Conservation (phyloP, 2,329 filamentous ascomycete genomes). For the Cladosporium phlei region DNA sequence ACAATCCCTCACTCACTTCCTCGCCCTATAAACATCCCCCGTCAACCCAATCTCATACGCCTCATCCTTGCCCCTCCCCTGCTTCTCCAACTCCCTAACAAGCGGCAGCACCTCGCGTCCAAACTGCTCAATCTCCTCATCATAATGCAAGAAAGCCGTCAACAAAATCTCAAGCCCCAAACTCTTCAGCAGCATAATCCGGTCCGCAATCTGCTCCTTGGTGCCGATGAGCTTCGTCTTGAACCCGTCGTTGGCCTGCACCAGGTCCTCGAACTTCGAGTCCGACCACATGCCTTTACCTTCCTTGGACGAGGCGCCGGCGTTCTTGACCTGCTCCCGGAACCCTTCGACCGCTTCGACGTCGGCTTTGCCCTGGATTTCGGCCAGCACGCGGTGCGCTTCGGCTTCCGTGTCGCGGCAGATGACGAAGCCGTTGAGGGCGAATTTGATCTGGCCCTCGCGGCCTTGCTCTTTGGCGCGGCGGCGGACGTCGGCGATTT, state of each 20-base stretch:
- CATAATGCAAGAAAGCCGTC: conserved; percentile 49
- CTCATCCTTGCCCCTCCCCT: conserved; percentile 45
- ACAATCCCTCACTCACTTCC: too few species aligned
- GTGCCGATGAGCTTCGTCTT: conserved; percentile 53
- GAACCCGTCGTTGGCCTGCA: conserved; percentile 54
- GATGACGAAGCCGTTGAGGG: conserved; percentile 49
- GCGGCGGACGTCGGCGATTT: conserved; percentile 48
- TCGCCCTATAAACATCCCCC: conserved; percentile 44
- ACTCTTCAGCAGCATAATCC: conserved; percentile 47
- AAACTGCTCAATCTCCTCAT: conserved; percentile 49
- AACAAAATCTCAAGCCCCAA: conserved; percentile 42
- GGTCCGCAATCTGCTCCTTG: conserved; percentile 48
- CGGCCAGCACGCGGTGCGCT: conserved; percentile 45
- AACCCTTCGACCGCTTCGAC: conserved; percentile 49
- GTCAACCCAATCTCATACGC: conserved; percentile 45
- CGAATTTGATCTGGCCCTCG: conserved; percentile 45
- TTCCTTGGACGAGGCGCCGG: conserved; percentile 43
- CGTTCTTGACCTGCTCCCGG: conserved; percentile 46
- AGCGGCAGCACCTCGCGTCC: conserved; percentile 45
- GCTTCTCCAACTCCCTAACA: conserved; percentile 44
- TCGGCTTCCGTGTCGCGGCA: conserved; percentile 48
- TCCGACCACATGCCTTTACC: conserved; percentile 53
- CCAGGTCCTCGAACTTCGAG: conserved; percentile 48
- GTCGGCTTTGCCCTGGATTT: conserved; percentile 52
- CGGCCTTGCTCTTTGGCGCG: conserved; percentile 43